These are phyloP conservation scores for Taxillus chinensis DNA, from an alignment of 164 flowering plant genomes.

Conservation along the genomic window DNA sequence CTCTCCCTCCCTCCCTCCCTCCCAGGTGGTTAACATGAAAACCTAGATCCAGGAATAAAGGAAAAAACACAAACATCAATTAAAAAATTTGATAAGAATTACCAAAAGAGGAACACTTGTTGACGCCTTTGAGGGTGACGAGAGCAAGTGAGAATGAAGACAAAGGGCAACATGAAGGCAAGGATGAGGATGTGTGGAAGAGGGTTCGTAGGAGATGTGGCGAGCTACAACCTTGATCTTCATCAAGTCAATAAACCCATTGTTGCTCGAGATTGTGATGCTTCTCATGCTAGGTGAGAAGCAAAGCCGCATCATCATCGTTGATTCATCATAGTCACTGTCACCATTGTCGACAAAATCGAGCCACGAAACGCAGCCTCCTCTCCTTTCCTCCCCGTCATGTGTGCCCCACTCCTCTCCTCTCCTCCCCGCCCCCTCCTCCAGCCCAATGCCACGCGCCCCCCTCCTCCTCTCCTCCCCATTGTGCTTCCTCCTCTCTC, in stretches of 20 bases:
- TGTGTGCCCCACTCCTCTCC: no score
- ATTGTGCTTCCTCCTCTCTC: no score
- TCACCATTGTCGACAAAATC: background rate
- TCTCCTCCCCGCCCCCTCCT: no score
- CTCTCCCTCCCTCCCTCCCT: no score
- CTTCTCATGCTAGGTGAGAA: conserved; percentile 99
- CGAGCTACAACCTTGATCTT: conserved; percentile 98
- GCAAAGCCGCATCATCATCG: conserved; percentile 90
- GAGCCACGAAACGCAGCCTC: no score
- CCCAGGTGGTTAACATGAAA: no score
- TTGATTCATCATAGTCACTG: conserved; percentile 17
- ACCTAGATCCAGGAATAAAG: background rate
- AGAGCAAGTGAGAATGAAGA: conserved; percentile 94
- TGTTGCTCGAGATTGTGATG: conserved; percentile 77
- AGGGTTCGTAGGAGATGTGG: conserved; percentile 83
- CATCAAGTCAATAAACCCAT: conserved; percentile 86
- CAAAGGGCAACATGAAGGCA: conserved; percentile 85
- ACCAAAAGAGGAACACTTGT: conserved; percentile 96
- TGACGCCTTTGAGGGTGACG: conserved; percentile 97
- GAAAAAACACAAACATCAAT: background rate
- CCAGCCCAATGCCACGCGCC: no score
- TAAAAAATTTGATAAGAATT: conserved; percentile 11
- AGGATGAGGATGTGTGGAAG: conserved; percentile 74
- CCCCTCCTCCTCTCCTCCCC: no score
- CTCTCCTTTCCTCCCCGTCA: no score